These are phyloP conservation scores for Stachybotrys chartarum DNA, from an alignment of 2,329 filamentous ascomycete genomes.

Conservation along the genomic window DNA sequence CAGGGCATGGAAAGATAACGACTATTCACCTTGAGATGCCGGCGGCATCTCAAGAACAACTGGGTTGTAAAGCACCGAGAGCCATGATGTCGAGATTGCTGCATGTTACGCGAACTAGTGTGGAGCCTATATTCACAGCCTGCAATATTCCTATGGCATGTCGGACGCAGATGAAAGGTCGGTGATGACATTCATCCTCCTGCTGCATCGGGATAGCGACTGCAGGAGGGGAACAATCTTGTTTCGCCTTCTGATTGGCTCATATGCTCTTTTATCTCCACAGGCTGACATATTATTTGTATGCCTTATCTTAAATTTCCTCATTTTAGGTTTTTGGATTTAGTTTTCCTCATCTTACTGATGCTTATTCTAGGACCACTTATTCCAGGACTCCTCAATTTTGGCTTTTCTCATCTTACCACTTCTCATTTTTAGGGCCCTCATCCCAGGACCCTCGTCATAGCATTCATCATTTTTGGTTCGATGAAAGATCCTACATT, in stretches of 20 bases:
- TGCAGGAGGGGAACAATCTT: neutral
- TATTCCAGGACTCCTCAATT: neutral
- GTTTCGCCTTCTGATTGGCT: neutral
- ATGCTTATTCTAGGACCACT: neutral
- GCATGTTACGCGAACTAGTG: neutral
- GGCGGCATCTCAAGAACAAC: neutral
- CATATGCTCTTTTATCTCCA: neutral
- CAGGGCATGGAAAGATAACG: no score
- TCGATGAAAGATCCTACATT: neutral
- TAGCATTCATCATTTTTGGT: neutral
- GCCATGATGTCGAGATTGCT: neutral
- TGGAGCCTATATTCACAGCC: neutral
- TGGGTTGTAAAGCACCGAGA: neutral
- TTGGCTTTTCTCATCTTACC: neutral
- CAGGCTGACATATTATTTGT: neutral
- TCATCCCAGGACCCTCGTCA: neutral
- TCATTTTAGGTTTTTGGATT: neutral
- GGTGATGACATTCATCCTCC: no score
- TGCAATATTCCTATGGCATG: neutral
- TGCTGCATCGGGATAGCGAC: neutral
- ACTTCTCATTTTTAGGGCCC: neutral
- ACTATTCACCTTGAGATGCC: no score
- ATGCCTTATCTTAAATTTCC: neutral
- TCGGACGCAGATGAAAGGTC: neutral
- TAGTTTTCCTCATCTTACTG: neutral